Conservation (phyloP, 2,329 filamentous ascomycete species). For the Sclerotinia trifoliorum region DNA sequence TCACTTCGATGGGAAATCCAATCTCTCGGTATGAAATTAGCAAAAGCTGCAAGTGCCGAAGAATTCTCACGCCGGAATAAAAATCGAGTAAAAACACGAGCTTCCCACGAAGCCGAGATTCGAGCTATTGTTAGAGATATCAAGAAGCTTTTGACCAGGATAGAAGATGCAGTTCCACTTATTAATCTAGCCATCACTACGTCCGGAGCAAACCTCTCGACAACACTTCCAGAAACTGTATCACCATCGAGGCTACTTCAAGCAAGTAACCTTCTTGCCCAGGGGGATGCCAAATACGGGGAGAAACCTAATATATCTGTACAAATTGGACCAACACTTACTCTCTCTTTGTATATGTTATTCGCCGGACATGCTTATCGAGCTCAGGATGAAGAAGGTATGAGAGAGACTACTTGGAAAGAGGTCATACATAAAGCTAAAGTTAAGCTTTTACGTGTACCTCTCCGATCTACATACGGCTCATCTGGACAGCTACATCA, state of each 20-base stretch:
- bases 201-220: conserved; percentile 83
- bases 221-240: conserved; percentile 74
- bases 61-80: conserved; percentile 49
- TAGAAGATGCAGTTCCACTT: conserved; percentile 87
- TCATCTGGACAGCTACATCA: conserved; percentile 15
- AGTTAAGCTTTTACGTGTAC: conserved; percentile 60
- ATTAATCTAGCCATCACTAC: conserved; percentile 93
- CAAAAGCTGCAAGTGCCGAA: conserved; percentile 64
- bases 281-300: conserved; percentile 81
- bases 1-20: conserved; percentile 81
- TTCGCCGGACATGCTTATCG: conserved; percentile 73
- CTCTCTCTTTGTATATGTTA: conserved; percentile 89
- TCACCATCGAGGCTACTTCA: conserved; percentile 89
- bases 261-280: conserved; percentile 85
- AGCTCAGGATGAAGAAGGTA: conserved; percentile 40
- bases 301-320: conserved; percentile 61
- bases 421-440: conserved; percentile 93
- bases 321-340: conserved; percentile 86
- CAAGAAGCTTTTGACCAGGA: conserved; percentile 68
- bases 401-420: conserved; percentile 71
- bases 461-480: conserved; percentile 28
- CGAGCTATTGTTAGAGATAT: conserved; percentile 72
- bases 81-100: conserved; percentile 49
- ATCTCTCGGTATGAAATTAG: conserved; percentile 70
- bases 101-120: conserved; percentile 63